Conservation (phyloP, 257 asterid species). For the Mentha longifolia region DNA sequence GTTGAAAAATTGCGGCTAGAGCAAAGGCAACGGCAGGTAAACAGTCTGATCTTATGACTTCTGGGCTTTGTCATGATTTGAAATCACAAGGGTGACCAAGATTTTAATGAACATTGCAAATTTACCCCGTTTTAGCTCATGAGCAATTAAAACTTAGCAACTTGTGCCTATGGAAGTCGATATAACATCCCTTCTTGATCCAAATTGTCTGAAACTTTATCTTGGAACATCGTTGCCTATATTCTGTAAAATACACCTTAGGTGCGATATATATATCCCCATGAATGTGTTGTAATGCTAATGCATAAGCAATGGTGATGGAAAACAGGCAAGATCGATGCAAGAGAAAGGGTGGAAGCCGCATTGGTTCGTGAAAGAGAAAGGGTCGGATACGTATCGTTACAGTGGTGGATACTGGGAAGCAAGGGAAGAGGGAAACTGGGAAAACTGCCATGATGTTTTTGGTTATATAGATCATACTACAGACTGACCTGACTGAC, state of each 20-base stretch:
- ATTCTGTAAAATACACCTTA: not conserved
- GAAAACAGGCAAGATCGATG: slow-evolving; percentile 81
- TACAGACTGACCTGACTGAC: slow-evolving; percentile 38
- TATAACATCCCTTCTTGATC: not conserved
- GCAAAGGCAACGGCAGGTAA: slow-evolving; percentile 94
- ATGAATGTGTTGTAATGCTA: not conserved
- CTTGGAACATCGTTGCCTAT: not conserved
- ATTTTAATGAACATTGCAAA: not conserved
- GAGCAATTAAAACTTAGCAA: not conserved
- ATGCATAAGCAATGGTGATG: not conserved
- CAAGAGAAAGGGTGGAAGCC: slow-evolving; percentile 97
- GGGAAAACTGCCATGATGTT: slow-evolving; percentile 89
- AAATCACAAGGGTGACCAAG: not conserved
- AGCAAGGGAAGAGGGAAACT: slow-evolving; percentile 74
- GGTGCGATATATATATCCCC: not conserved
- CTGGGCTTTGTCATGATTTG: not conserved
- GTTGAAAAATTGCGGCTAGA: slow-evolving; percentile 82
- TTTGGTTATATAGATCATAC: slow-evolving; percentile 75
- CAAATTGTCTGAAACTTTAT: not conserved
- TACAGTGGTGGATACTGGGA: slow-evolving; percentile 95
- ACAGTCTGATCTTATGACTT: slow-evolving; percentile 15
- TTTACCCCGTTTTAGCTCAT: not conserved
- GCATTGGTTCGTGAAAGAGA: slow-evolving; percentile 74
- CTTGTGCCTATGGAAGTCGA: not conserved
- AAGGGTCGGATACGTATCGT: slow-evolving; percentile 54